A percentile compares a stretch with the other conserved stretches of the same genome.
These are phyloP conservation scores for Rubia tinctorum DNA, from an alignment of 305 asterid species.

Conservation along the genomic window DNA sequence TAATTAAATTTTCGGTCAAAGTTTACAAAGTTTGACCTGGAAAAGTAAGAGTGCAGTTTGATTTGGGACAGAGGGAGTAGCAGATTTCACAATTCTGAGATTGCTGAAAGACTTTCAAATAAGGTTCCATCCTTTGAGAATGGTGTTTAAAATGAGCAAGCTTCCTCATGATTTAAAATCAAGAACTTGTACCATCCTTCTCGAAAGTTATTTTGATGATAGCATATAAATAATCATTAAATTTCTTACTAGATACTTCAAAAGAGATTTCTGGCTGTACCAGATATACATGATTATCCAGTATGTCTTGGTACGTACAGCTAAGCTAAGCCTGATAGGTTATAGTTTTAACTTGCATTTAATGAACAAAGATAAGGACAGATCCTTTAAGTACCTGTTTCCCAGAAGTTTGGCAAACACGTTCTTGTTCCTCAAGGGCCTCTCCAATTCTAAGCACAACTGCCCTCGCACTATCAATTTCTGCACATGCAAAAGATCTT, in stretches of 20 bases:
- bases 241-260: background rate
- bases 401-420: constrained; percentile 56
- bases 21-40: too few species aligned
- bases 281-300: background rate
- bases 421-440: constrained; percentile 95
- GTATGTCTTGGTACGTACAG: background rate
- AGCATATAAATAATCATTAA: background rate
- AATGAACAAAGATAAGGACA: background rate
- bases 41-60: too few species aligned
- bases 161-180: background rate
- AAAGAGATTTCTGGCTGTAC: background rate
- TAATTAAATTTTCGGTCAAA: too few species aligned
- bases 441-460: constrained; percentile 97
- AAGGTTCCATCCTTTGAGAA: background rate
- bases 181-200: background rate
- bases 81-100: background rate
- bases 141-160: background rate
- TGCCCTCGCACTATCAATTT: constrained; percentile 95
- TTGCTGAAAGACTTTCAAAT: background rate
- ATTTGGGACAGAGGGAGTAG: too few species aligned
- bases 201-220: background rate
- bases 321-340: background rate
- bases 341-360: background rate
- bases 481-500: constrained; percentile 99
- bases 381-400: constrained; percentile 41